phyloP scores from a whole-genome alignment of 208 protist genomes.

The Leishmania major region DNA sequence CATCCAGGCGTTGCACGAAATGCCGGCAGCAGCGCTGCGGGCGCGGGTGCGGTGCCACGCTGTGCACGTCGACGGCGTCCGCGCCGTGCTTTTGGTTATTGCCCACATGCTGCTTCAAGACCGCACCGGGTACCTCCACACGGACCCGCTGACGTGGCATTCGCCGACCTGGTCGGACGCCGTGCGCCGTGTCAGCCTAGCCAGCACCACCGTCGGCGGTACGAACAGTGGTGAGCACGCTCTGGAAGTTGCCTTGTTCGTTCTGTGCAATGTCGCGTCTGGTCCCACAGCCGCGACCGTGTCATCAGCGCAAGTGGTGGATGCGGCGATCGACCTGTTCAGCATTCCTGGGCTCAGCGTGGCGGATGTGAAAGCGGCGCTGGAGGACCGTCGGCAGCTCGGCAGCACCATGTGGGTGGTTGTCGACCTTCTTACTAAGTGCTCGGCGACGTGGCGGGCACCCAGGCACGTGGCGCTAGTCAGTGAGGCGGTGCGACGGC shows the following conservation, averaged over 20 bases:
- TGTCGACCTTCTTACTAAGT: conserved; percentile 32
- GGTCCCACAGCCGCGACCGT: conserved; percentile 10
- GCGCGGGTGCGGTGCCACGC: conserved; percentile 59
- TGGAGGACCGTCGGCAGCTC: conserved; percentile 30
- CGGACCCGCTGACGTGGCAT: conserved; percentile 40
- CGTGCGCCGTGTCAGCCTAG: conserved; percentile 56
- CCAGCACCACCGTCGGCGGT: conserved; percentile 45
- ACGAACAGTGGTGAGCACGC: conserved; percentile 34
- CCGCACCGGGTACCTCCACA: conserved; percentile 17
- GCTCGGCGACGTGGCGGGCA: conserved; percentile 20
- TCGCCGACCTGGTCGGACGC: conserved; percentile 61
- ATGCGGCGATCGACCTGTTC: conserved; percentile 35
- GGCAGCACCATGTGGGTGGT: conserved; percentile 30
- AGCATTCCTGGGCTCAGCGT: conserved; percentile 19
- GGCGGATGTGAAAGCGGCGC: conserved; percentile 15
- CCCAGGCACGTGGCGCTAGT: conserved; percentile 32
- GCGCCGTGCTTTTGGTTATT: conserved; percentile 56
- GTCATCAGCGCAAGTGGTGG: conserved; percentile 23
- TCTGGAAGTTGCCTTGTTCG: conserved; percentile 39
- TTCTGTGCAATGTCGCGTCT: conserved; percentile 22
- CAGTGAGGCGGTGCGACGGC: conserved; percentile 14
- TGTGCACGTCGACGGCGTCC: conserved; percentile 49
- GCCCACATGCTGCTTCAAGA: conserved; percentile 41
- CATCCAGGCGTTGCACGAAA: conserved; percentile 20
- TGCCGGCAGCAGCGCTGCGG: conserved; percentile 21